Evolutionary conservation across 305 asterid species (phyloP), one percentile per base, ranked within the genome.

Genomic region (Solanum hybrid): DNA sequence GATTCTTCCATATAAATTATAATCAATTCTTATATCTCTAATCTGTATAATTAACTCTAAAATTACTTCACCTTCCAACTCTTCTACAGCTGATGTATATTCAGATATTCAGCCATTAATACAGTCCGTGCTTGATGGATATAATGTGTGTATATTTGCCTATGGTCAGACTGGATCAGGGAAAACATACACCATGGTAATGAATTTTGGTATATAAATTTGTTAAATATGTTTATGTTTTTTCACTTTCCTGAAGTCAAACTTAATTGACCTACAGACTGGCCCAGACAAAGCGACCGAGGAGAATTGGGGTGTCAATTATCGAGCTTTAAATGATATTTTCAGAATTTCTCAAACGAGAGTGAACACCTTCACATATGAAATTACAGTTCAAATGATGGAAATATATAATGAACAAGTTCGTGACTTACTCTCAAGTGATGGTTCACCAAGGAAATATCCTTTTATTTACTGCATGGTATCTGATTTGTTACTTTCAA

Each of bases 131-230:
- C 91, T 97, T 92, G 99, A 97, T 91, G 99, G 99, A 91, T 97
- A 91, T 87, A 97, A 94, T 76, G 98, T 96, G 3, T 97, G 99
- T 60, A 97, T 97, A 79, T 96, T 97, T 91, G 99, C 99, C 8
- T 97, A 97, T 79, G 99, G 99, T 40, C 99, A 97, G 90, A 97
- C 98, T 87, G 99, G 99, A 86, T 96, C 99, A 1, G 99, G 99
- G 69, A 97, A 97, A 91, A 97, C 98, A 60, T 94, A 97, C 88
- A 97, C 99, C 0, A 97, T 97, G 99, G 99, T 97, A 94, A 56
- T 24, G 91, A 84, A 56, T 17, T 73, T 26, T 51, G 36, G 56
- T 51, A 10, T 56, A 11, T 72, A 51, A 80, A 66, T 78, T 32
- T 29, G 14, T 42, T 80, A 34, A 26, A 56, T 8, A 72, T 72